A percentile compares a stretch with the other conserved stretches of the same genome.
These are phyloP conservation scores for Gossypium schwendimanii DNA, from an alignment of 441 rosid species.

Conservation along the genomic window DNA sequence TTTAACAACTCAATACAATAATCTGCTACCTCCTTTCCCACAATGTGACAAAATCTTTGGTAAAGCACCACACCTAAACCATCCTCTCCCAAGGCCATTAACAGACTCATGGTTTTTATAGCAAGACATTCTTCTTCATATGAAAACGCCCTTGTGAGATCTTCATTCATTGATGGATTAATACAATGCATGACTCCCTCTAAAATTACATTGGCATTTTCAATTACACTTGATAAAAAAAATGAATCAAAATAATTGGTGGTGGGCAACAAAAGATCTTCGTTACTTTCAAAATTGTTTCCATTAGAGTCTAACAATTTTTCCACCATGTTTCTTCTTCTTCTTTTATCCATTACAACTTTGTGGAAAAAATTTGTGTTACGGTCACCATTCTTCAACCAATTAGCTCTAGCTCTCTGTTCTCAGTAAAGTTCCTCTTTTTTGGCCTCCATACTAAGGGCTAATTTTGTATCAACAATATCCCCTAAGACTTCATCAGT, in stretches of 20 bases:
- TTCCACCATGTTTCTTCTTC: neutral
- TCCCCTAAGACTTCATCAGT: neutral
- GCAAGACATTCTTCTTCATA: neutral
- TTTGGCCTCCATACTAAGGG: neutral
- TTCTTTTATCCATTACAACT: neutral
- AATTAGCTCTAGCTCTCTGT: neutral
- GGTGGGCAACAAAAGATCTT: neutral
- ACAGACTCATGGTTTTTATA: neutral
- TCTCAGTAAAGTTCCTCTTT: neutral
- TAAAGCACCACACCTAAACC: neutral
- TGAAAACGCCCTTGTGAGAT: neutral
- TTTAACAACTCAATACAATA: neutral
- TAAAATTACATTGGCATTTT: neutral
- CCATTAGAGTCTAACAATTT: too few relatives aligned
- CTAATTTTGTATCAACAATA: neutral
- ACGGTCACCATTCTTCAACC: neutral
- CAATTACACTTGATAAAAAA: neutral
- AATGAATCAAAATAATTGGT: neutral
- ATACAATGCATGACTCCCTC: neutral
- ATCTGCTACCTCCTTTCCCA: neutral
- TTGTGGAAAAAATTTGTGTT: neutral
- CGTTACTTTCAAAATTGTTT: too few relatives aligned
- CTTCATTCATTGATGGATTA: neutral
- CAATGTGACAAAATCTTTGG: neutral
- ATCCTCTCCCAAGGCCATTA: neutral